Conservation (phyloP, 495 filamentous ascomycete species). For the Aspergillus sparsus region DNA sequence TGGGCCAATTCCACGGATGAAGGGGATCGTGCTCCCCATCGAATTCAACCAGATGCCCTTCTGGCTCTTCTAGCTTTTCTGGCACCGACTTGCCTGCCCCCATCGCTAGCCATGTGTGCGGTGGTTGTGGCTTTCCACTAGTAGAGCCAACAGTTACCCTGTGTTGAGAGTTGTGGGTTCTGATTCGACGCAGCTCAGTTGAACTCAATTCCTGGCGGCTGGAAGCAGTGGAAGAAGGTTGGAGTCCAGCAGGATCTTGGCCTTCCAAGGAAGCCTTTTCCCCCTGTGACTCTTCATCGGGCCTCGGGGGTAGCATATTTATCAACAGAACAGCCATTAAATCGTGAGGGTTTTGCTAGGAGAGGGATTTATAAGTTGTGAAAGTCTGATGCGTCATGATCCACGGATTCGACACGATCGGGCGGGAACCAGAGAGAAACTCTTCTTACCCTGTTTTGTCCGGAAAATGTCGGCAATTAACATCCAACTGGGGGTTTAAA, state of each 20-base stretch:
- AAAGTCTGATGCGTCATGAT: too few relatives aligned
- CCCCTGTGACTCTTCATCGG: not conserved
- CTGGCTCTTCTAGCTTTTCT: slow-evolving; percentile 11
- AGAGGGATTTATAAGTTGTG: too few relatives aligned
- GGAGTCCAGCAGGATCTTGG: not conserved
- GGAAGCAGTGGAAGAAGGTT: not conserved
- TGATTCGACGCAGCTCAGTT: not conserved
- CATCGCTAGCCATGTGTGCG: too few relatives aligned
- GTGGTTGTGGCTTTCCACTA: not conserved
- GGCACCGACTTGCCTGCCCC: too few relatives aligned
- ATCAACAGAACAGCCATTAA: too few relatives aligned
- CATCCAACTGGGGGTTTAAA: too few relatives aligned
- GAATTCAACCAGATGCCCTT: slow-evolving; percentile 56
- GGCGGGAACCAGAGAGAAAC: too few relatives aligned
- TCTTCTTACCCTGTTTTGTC: too few relatives aligned
- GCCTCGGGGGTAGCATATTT: too few relatives aligned
- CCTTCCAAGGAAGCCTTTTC: not conserved
- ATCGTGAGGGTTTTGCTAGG: too few relatives aligned
- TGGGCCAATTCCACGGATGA: slow-evolving; percentile 56
- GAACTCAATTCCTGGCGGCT: not conserved
- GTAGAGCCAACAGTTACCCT: not conserved
- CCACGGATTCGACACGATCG: too few relatives aligned
- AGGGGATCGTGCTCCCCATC: slow-evolving; percentile 50
- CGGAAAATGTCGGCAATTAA: too few relatives aligned
- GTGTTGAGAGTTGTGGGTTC: slow-evolving; percentile 4